Conservation (phyloP, 495 filamentous ascomycete species). For the Hyaloscypha variabilis region DNA sequence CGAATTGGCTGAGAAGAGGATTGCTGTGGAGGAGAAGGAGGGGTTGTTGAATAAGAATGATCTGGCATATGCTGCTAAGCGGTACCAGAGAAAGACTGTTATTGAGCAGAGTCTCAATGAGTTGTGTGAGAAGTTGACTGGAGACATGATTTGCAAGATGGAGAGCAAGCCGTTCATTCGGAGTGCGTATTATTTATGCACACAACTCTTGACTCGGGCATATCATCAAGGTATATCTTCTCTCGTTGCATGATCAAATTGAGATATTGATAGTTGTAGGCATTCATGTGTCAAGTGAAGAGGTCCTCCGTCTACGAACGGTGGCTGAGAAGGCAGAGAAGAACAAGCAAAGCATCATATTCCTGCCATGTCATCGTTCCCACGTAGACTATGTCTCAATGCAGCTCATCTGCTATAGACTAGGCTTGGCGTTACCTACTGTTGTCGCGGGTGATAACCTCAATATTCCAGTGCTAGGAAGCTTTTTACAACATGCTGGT, state of each 20-base stretch:
- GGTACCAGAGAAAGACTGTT: constrained; percentile 57
- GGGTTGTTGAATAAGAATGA: constrained; percentile 61
- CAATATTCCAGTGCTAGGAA: constrained; percentile 87
- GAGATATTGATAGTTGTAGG: constrained; percentile 38
- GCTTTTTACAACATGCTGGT: constrained; percentile 92
- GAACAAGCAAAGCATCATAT: constrained; percentile 94
- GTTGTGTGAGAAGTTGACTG: constrained; percentile 70
- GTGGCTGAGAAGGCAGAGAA: constrained; percentile 80
- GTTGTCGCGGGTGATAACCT: constrained; percentile 96
- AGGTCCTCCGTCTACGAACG: constrained; percentile 77
- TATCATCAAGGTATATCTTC: constrained; percentile 79
- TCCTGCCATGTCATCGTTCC: constrained; percentile 90
- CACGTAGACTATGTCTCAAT: constrained; percentile 96
- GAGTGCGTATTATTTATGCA: constrained; percentile 84
- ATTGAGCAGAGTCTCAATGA: constrained; percentile 63
- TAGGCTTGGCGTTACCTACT: constrained; percentile 87
- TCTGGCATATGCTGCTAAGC: constrained; percentile 49
- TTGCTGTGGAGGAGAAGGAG: constrained; percentile 74
- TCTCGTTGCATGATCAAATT: neutral
- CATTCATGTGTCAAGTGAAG: constrained; percentile 93
- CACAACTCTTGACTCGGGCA: constrained; percentile 85
- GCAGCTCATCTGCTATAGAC: constrained; percentile 90
- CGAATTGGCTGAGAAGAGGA: constrained; percentile 73
- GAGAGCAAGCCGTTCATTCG: constrained; percentile 93
- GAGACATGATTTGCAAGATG: constrained; percentile 98